A percentile compares a stretch with the other conserved stretches of the same genome.
Evolutionary conservation across 2,329 filamentous ascomycete genomes (phyloP).

Genomic region (Penicillium polonicum): DNA sequence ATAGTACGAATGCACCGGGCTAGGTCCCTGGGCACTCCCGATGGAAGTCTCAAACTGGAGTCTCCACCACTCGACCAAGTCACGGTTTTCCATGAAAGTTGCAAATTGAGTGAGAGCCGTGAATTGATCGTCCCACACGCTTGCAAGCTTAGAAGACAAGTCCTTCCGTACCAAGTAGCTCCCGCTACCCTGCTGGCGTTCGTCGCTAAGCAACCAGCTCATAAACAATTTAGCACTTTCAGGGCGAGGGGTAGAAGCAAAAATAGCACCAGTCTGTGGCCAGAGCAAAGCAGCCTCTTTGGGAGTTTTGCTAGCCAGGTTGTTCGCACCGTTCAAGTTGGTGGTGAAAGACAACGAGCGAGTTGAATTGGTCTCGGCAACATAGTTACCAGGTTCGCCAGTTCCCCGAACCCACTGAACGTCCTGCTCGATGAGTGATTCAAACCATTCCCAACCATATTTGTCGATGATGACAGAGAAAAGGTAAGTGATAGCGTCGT

Average conservation of each 20-base stretch:
- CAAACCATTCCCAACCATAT: slow-evolving; percentile 50
- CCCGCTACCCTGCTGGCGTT: not conserved
- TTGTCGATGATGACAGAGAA: slow-evolving; percentile 50
- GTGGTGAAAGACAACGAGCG: not conserved
- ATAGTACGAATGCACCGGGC: not conserved
- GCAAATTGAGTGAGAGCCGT: slow-evolving; percentile 34
- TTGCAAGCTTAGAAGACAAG: not conserved
- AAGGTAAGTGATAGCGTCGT: slow-evolving; percentile 52
- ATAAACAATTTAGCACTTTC: slow-evolving; percentile 54
- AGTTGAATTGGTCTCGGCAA: slow-evolving; percentile 35
- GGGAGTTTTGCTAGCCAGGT: not conserved
- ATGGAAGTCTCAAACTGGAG: slow-evolving; percentile 46
- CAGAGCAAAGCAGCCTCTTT: slow-evolving; percentile 41
- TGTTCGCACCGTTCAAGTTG: not conserved
- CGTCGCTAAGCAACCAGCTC: slow-evolving; percentile 46
- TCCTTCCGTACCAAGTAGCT: not conserved
- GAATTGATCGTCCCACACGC: not conserved
- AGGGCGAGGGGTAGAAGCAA: slow-evolving; percentile 50
- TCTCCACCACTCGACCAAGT: slow-evolving; percentile 42
- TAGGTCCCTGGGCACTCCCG: slow-evolving; percentile 43
- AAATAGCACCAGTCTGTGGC: slow-evolving; percentile 52
- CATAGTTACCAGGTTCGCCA: slow-evolving; percentile 42
- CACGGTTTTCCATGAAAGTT: slow-evolving; percentile 46
- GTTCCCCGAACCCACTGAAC: slow-evolving; percentile 56
- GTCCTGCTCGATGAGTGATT: slow-evolving; percentile 50